These are phyloP conservation scores for Coniophora puteana DNA, from an alignment of 1,284 basidiomycete species.

Conservation along the genomic window DNA sequence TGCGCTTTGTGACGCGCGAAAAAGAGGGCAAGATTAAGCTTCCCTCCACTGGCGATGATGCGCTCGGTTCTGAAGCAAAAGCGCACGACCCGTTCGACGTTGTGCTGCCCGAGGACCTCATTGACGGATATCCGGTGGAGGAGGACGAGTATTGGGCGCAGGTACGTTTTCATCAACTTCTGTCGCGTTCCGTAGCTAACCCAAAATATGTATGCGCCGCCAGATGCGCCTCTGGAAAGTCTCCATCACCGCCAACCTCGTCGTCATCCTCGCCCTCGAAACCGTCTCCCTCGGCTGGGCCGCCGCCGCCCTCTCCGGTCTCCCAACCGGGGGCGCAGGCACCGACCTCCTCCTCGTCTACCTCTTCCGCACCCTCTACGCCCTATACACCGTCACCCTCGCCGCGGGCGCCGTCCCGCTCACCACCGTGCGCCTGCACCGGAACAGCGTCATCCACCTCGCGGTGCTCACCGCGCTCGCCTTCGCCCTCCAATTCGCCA, in stretches of 20 bases:
- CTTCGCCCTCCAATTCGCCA: conserved; percentile 42
- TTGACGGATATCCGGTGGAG: conserved; percentile 76
- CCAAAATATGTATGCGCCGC: conserved; percentile 4
- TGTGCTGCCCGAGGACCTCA: conserved; percentile 60
- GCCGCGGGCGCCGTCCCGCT: conserved; percentile 52
- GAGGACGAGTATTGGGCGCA: conserved; percentile 68
- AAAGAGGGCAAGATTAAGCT: conserved; percentile 55
- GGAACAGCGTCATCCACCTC: conserved; percentile 63
- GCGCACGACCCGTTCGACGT: conserved; percentile 75
- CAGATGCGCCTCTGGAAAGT: conserved; percentile 60
- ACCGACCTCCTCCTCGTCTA: conserved; percentile 43
- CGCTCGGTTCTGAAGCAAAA: conserved; percentile 28
- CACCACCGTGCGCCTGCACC: conserved; percentile 47
- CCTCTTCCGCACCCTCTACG: conserved; percentile 48
- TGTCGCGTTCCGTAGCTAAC: neutral
- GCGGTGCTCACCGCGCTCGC: conserved; percentile 55
- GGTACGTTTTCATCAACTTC: conserved; percentile 38
- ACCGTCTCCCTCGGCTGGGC: conserved; percentile 53
- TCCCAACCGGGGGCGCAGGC: conserved; percentile 22
- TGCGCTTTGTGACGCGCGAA: conserved; percentile 37
- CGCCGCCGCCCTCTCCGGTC: conserved; percentile 29
- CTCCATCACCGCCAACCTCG: conserved; percentile 41
- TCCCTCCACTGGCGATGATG: conserved; percentile 35
- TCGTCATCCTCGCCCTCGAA: conserved; percentile 45
- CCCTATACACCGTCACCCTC: conserved; percentile 59